Evolutionary conservation across 768 basidiomycete species (phyloP), one percentile per base, ranked within the genome.

Genomic region (Tulasnella sp.): DNA sequence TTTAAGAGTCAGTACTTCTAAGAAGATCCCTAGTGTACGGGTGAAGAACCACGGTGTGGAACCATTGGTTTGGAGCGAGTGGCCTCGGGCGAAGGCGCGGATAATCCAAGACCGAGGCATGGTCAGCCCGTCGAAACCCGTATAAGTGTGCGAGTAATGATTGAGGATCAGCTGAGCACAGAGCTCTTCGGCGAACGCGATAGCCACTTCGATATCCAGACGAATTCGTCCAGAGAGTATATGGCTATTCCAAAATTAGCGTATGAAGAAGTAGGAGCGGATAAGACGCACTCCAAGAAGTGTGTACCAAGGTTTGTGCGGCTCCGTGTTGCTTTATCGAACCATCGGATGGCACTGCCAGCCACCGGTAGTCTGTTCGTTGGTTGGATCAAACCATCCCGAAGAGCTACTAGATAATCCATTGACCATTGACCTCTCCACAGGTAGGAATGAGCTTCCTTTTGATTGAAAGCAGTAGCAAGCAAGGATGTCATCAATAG

Each of bases 41-140:
- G 39, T 39, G 39, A 39, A 39, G 39, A 9, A 39, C 39, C 39
- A 39, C 9, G 39, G 39, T 3, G 9, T 39, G 39, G 39, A 39
- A 6, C 37, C 37, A 26, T 72, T 72, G 7, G 39, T 13, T 42
- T 46, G 26, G 13, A 18, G 26, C 13, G 70, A 72, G 4, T 2
- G 23, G 5, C 39, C 37, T 42, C 48, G 57, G 15, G 35, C 9
- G 35, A 75, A 37, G 2, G 35, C 75, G 5, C 75, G 75, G 5
- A 61, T 32, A 3, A 75, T 55, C 75, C 75, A 75, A 7, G 75
- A 75, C 15, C 75, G 48, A 20, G 75, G 75, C 55, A 75, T 32
- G 5, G 39, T 51, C 23, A 75, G 16, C 2, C 51, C 20, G 16
- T 40, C 6, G 16, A 7, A 23, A 3, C 57, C 35, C 3, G 23